phyloP scores from a whole-genome alignment of 495 filamentous ascomycete species.

The Bryoglossum gracile region DNA sequence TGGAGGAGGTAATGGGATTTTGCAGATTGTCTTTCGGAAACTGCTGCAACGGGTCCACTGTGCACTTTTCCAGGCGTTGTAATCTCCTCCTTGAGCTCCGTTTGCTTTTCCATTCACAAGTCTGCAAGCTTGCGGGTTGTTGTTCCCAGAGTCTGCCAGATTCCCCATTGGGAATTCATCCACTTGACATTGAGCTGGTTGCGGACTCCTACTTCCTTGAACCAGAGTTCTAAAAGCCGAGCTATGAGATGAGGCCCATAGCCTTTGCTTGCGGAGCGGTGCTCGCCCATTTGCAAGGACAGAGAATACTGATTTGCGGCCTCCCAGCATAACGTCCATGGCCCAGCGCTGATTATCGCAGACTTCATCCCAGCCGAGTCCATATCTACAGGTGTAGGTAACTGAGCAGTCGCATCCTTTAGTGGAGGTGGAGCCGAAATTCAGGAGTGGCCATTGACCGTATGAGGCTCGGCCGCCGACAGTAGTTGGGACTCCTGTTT shows the following conservation, averaged over 20 bases:
- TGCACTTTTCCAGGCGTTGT: neutral
- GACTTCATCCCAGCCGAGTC: constrained; percentile 6
- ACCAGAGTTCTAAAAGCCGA: too few relatives aligned
- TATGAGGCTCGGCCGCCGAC: too few relatives aligned
- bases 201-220: too few relatives aligned
- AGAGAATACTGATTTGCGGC: neutral
- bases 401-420: constrained; percentile 1
- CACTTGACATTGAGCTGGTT: too few relatives aligned
- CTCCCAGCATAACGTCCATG: constrained; percentile 1
- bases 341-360: constrained; percentile 11
- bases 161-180: constrained; percentile 8
- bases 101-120: constrained; percentile 6
- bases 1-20: neutral
- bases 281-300: constrained; percentile 2
- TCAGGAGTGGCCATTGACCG: neutral
- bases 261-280: too few relatives aligned
- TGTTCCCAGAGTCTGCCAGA: neutral
- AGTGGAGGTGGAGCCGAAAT: neutral
- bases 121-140: constrained; percentile 1
- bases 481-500: too few relatives aligned
- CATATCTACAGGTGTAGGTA: constrained; percentile 11
- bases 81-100: constrained; percentile 5
- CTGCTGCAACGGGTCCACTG: neutral
- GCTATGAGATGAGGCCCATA: too few relatives aligned
- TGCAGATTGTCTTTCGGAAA: neutral